Conservation (phyloP, 2,329 filamentous ascomycete genomes). For the Calcarisporium arbuscula region DNA sequence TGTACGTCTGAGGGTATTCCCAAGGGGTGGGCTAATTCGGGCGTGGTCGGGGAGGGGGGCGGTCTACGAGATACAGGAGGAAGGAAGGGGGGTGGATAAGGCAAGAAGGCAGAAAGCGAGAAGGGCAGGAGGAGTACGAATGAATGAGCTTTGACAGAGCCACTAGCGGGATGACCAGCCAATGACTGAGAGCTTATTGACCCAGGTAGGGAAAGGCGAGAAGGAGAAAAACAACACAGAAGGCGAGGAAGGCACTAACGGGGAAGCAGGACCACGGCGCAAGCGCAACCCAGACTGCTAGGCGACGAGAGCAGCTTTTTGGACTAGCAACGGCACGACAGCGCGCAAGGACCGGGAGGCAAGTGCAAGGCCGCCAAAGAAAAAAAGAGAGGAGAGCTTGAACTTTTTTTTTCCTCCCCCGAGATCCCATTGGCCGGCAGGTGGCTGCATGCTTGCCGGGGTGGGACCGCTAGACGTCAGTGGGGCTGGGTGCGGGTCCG, state of each 20-base stretch:
- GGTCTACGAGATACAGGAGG: slow-evolving; percentile 19
- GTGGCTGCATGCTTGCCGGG: slow-evolving; percentile 27
- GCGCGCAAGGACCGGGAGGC: too few relatives aligned
- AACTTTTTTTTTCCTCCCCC: slow-evolving; percentile 30
- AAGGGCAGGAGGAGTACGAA: slow-evolving; percentile 11
- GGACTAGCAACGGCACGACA: too few relatives aligned
- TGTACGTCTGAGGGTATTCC: slow-evolving; percentile 3
- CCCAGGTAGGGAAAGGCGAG: slow-evolving; percentile 17
- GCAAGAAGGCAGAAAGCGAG: slow-evolving; percentile 14
- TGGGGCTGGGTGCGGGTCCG: slow-evolving; percentile 16
- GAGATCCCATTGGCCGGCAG: slow-evolving; percentile 24
- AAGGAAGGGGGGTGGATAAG: slow-evolving; percentile 8
- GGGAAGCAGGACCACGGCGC: too few relatives aligned
- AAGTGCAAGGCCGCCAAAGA: too few relatives aligned
- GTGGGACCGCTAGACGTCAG: slow-evolving; percentile 26
- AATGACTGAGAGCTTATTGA: too few relatives aligned
- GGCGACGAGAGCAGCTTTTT: too few relatives aligned
- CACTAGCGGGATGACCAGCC: not conserved
- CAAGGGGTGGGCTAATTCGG: slow-evolving; percentile 14
- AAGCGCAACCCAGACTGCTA: too few relatives aligned
- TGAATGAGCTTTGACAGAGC: slow-evolving; percentile 10
- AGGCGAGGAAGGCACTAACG: too few relatives aligned
- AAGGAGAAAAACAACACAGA: slow-evolving; percentile 13
- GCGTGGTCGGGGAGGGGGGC: slow-evolving; percentile 16
- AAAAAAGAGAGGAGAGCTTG: slow-evolving; percentile 31